Base-by-base conservation (phyloP, 176 grass and related monocot genomes). In the Poa pratensis region DNA sequence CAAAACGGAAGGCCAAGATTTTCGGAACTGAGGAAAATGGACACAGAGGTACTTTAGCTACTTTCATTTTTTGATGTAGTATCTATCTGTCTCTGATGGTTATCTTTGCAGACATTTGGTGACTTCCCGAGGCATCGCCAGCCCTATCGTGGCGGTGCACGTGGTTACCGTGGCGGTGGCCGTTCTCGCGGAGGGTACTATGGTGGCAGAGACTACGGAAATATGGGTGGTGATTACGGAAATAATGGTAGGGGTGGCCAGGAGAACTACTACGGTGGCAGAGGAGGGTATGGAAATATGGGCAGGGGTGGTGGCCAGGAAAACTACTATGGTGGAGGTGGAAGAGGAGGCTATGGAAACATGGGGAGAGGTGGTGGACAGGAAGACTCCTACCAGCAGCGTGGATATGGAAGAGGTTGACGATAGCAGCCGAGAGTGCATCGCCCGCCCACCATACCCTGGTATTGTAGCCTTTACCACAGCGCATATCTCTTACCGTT, bases 31-130 rank as follows among this genome's bases (percentile, higher is more conserved):
- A 40, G 90, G 20, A 96, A 91, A 77, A 73, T 96, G 66, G 94
- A 96, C 54, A 96, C 91, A 49, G 81, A 96, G 88, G 94, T 96
- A 80, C 17, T 59, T 19, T 9, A 32, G 9, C 35, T 5, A 82
- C 22, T 30, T 73, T 58, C 14, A 22, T 85, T 46, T 76, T 6
- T 51, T 76, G 67, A 69, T 39, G 13, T 30, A 0, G 9, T 17
- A 4, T 30, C 5, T 2, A 19, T 75, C 28, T 37, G 20, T 83
- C 35, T 15, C 75, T 81, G 37, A 87, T 52, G 16, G 1, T 53
- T 52, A 60, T 85, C 72, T 51, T 26, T 79, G 19, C 85, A 96
- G 94, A 96, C 94, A 1, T 96, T 96, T 88, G 94, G 94, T 0
- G 84, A 96, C 40, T 91, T 93, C 79, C 65, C 91, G 51, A 87